Conservation (phyloP, 306 rosid species). For the Cicer cuneatum region DNA sequence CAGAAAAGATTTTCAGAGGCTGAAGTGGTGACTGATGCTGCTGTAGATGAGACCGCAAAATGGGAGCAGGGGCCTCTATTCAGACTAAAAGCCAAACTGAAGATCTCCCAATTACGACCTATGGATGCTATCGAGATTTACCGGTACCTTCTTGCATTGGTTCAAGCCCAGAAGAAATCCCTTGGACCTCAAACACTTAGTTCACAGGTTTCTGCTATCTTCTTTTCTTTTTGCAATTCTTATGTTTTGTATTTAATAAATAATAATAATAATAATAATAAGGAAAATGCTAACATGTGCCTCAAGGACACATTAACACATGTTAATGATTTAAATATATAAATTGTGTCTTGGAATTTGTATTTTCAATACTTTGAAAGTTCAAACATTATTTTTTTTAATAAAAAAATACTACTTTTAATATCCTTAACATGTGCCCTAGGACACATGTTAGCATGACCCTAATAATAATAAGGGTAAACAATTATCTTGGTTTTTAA, state of each 20-base stretch:
- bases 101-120: conserved; percentile 71
- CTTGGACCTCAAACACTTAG: conserved; percentile 57
- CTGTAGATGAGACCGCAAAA: conserved; percentile 87
- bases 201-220: conserved; percentile 64
- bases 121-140: conserved; percentile 93
- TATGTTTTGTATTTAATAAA: not conserved
- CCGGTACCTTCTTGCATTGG: conserved; percentile 88
- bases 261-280: too few relatives aligned
- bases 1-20: conserved; percentile 82
- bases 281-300: too few relatives aligned
- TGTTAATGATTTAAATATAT: too few relatives aligned
- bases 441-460: too few relatives aligned
- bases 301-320: too few relatives aligned
- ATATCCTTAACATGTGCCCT: too few relatives aligned
- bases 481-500: too few relatives aligned
- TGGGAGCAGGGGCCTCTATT: conserved; percentile 96
- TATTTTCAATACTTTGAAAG: too few relatives aligned
- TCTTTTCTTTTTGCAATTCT: conserved; percentile 12
- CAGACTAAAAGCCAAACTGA: conserved; percentile 84
- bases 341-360: too few relatives aligned
- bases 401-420: too few relatives aligned
- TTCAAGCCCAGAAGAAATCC: conserved; percentile 91
- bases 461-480: too few relatives aligned
- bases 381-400: too few relatives aligned
- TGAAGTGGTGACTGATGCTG: conserved; percentile 88